Percentiles rank a stretch among this genome's conserved stretches.
phyloP scores from a whole-genome alignment of 306 rosid genomes.

The Quercus berberidifolia region DNA sequence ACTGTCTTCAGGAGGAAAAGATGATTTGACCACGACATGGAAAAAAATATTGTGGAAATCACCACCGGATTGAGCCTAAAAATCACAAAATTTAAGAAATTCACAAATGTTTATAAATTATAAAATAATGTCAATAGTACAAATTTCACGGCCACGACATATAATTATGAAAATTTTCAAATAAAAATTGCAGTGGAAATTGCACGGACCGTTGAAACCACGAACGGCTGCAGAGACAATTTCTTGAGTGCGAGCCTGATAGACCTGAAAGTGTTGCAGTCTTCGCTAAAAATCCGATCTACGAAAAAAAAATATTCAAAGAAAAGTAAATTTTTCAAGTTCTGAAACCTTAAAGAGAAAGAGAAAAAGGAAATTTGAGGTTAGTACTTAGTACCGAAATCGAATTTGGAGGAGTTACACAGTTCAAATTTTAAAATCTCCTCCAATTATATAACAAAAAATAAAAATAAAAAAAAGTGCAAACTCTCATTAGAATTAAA shows the following conservation, averaged over 20 bases:
- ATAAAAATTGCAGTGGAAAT: not conserved
- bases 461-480: too few species aligned
- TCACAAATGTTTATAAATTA: not conserved
- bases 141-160: too few species aligned
- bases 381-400: constrained; percentile 50
- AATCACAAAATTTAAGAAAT: too few species aligned
- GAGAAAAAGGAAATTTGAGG: not conserved
- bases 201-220: constrained; percentile 76
- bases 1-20: too few species aligned
- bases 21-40: too few species aligned
- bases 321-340: not conserved
- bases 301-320: not conserved
- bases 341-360: not conserved
- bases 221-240: constrained; percentile 76
- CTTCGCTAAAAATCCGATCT: constrained; percentile 67
- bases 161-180: too few species aligned
- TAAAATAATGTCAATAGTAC: not conserved
- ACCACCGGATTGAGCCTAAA: too few species aligned
- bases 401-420: constrained; percentile 47
- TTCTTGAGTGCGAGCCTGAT: constrained; percentile 67
- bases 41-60: too few species aligned
- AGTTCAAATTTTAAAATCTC: too few species aligned
- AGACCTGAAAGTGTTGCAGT: constrained; percentile 58
- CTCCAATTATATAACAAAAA: too few species aligned
- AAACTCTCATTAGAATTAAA: too few species aligned